A percentile compares a stretch with the other conserved stretches of the same genome.
Conservation (phyloP, 1,284 basidiomycete genomes). For the Ustilago esculenta region DNA sequence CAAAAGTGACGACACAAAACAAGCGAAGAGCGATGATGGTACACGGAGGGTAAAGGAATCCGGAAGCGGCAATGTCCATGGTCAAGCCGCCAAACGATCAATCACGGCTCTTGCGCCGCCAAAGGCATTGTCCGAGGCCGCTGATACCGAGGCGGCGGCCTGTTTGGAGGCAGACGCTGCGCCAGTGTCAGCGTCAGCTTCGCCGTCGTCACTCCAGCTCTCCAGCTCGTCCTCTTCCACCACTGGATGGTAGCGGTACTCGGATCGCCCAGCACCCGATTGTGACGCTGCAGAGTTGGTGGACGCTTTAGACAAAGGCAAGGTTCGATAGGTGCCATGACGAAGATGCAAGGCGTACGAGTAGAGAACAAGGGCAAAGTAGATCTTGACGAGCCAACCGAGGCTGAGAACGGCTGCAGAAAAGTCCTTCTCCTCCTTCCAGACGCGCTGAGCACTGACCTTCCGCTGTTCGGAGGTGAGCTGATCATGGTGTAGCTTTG, state of each 20-base stretch:
- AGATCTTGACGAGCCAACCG: constrained; percentile 92
- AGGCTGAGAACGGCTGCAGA: constrained; percentile 80
- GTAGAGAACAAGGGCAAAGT: constrained; percentile 89
- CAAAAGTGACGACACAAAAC: too few relatives aligned
- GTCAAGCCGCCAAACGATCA: constrained; percentile 30
- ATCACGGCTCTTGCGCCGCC: constrained; percentile 28
- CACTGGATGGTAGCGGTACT: constrained; percentile 50
- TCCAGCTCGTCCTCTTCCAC: constrained; percentile 51
- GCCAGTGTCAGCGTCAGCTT: constrained; percentile 10
- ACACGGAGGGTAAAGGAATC: background rate
- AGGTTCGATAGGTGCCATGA: constrained; percentile 85
- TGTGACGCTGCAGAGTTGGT: constrained; percentile 71
- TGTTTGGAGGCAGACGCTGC: constrained; percentile 5
- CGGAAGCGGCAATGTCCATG: background rate
- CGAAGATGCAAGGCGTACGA: constrained; percentile 94
- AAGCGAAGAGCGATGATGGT: too few relatives aligned
- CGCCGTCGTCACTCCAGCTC: constrained; percentile 55
- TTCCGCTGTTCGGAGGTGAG: constrained; percentile 67
- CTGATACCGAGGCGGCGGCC: constrained; percentile 16
- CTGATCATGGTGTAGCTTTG: constrained; percentile 58
- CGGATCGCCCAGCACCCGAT: constrained; percentile 23
- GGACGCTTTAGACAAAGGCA: constrained; percentile 72
- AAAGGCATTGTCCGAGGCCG: background rate
- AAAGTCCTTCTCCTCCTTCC: constrained; percentile 87
- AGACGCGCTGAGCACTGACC: constrained; percentile 70